phyloP scores from a whole-genome alignment of 2,329 filamentous ascomycete species.

The Botrytis elliptica region DNA sequence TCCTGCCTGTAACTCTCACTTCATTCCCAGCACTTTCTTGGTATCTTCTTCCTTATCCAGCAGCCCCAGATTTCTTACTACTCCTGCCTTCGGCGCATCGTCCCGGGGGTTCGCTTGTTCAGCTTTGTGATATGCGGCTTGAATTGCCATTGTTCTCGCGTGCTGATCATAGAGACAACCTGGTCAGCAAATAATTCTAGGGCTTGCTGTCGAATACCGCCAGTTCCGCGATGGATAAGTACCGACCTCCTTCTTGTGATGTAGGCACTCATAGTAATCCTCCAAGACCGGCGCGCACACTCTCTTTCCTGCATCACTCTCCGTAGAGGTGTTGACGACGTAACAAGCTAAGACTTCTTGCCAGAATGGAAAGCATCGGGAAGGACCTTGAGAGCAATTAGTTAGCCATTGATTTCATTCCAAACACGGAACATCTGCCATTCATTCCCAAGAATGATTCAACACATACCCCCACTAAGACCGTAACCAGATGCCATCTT shows the following conservation, averaged over 20 bases:
- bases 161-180: constrained; percentile 47
- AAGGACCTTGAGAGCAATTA: constrained; percentile 34
- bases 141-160: constrained; percentile 73
- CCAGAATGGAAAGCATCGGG: constrained; percentile 98
- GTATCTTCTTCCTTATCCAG: constrained; percentile 81
- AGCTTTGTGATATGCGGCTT: constrained; percentile 80
- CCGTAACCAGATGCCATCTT: constrained; percentile 80
- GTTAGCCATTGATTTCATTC: constrained; percentile 31
- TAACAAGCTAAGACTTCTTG: constrained; percentile 99
- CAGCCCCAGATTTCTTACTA: constrained; percentile 84
- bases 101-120: constrained; percentile 74
- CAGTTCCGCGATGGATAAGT: not conserved
- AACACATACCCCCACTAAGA: constrained; percentile 72
- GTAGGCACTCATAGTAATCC: constrained; percentile 98
- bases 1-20: constrained; percentile 30
- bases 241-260: constrained; percentile 96
- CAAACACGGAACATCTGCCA: not conserved
- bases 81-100: constrained; percentile 75
- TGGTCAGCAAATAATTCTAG: constrained; percentile 4
- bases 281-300: constrained; percentile 85
- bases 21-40: constrained; percentile 51
- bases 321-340: constrained; percentile 82
- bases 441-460: not conserved
- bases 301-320: constrained; percentile 77
- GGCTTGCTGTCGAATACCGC: not conserved